Evolutionary conservation across 139 green algal species (phyloP).

Genomic region (Volvox africanus): DNA sequence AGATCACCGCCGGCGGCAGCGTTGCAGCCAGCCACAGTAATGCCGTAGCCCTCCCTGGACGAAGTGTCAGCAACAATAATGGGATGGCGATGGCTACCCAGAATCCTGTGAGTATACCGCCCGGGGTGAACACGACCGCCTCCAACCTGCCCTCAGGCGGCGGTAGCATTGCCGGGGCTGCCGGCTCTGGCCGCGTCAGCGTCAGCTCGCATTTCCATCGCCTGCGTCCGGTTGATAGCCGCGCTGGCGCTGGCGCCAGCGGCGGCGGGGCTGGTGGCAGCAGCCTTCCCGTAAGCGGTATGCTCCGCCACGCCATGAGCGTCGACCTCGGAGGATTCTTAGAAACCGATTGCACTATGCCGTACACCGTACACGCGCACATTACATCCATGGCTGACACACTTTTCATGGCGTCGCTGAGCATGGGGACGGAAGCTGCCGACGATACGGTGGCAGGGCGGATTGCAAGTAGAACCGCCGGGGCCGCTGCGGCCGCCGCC

Average conservation of each 20-base stretch:
- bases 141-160: not conserved
- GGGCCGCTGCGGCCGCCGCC: not conserved
- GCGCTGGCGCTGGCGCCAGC: not conserved
- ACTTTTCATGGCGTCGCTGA: conserved; percentile 10
- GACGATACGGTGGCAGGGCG: not conserved
- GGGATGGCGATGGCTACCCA: no score
- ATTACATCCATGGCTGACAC: conserved; percentile 32
- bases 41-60: no score
- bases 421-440: no score
- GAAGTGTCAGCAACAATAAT: no score
- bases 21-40: not conserved
- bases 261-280: not conserved
- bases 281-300: not conserved
- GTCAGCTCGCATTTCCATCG: not conserved
- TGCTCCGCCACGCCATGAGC: not conserved
- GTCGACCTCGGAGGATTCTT: not conserved
- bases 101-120: no score
- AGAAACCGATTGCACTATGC: not conserved
- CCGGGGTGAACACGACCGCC: not conserved
- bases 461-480: no score
- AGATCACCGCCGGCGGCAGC: not conserved
- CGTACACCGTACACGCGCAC: not conserved
- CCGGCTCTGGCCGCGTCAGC: not conserved
- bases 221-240: not conserved
- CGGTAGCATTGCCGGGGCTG: not conserved